Conservation (phyloP, 768 basidiomycete species). For the Rhodotorula diobovata region DNA sequence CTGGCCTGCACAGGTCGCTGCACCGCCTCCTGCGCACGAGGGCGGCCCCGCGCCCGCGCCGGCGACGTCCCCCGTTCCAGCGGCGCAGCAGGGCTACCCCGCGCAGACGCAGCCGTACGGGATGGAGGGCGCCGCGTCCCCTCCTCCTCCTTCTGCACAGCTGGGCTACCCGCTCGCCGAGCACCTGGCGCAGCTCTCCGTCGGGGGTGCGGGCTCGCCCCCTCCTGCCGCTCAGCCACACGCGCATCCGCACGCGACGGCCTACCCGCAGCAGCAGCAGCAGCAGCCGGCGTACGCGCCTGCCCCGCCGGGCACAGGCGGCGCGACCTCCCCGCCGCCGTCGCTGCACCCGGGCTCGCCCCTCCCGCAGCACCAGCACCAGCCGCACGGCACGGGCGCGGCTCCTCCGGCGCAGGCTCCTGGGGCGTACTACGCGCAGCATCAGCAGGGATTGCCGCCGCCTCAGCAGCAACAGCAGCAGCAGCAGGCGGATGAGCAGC, state of each 20-base stretch:
- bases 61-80: not conserved
- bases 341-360: too few relatives aligned
- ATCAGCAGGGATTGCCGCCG: too few relatives aligned
- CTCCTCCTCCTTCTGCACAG: not conserved
- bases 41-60: not conserved
- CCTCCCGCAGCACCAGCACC: too few relatives aligned
- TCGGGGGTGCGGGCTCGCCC: not conserved
- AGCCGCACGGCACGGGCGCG: too few relatives aligned
- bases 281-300: not conserved
- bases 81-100: conserved; percentile 2
- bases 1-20: not conserved
- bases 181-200: not conserved
- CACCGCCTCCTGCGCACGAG: not conserved
- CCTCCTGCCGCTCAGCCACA: not conserved
- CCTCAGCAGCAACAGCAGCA: not conserved
- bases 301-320: too few relatives aligned
- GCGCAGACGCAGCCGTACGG: conserved; percentile 2
- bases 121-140: not conserved
- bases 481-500: not conserved
- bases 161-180: not conserved
- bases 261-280: not conserved
- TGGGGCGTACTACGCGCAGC: not conserved
- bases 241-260: not conserved
- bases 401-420: not conserved
- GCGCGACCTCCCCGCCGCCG: too few relatives aligned